These are phyloP conservation scores for Metschnikowia cubensis DNA, from an alignment of 805 yeast genomes.

Conservation along the genomic window DNA sequence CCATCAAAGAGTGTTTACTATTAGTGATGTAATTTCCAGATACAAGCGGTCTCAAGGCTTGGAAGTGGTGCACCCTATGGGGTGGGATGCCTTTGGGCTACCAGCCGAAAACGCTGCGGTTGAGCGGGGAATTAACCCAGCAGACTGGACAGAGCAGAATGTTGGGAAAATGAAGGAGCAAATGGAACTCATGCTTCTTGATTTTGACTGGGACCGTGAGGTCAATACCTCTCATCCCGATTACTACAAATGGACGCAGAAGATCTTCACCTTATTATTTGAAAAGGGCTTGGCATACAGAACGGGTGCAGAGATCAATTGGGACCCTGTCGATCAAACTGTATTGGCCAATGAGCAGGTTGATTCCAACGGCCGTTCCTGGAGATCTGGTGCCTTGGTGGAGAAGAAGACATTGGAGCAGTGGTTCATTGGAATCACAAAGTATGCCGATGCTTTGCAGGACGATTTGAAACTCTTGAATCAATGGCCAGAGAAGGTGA, in stretches of 20 bases:
- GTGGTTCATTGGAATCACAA: conserved; percentile 91
- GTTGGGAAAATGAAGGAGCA: conserved; percentile 85
- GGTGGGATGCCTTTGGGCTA: conserved; percentile 98
- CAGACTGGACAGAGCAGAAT: conserved; percentile 76
- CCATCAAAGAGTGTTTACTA: conserved; percentile 88
- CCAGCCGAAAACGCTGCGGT: conserved; percentile 99
- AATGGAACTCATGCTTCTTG: conserved; percentile 71
- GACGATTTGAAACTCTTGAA: conserved; percentile 58
- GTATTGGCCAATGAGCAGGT: conserved; percentile 96
- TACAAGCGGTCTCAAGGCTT: conserved; percentile 73
- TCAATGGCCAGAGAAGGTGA: conserved; percentile 87
- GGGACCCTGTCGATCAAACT: conserved; percentile 97
- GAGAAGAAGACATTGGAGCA: conserved; percentile 79
- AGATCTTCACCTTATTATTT: conserved; percentile 68
- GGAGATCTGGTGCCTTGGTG: conserved; percentile 96
- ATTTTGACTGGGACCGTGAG: conserved; percentile 93
- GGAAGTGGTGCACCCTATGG: conserved; percentile 91
- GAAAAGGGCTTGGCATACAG: conserved; percentile 82
- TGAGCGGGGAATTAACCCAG: conserved; percentile 75
- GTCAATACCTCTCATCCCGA: conserved; percentile 81
- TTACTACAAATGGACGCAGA: conserved; percentile 91
- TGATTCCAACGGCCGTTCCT: conserved; percentile 82
- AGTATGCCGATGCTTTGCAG: conserved; percentile 65
- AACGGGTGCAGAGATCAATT: conserved; percentile 83
- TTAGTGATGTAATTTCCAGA: conserved; percentile 79